Base-by-base conservation (phyloP, 2,329 filamentous ascomycete genomes). In the Aspergillus udagawae region DNA sequence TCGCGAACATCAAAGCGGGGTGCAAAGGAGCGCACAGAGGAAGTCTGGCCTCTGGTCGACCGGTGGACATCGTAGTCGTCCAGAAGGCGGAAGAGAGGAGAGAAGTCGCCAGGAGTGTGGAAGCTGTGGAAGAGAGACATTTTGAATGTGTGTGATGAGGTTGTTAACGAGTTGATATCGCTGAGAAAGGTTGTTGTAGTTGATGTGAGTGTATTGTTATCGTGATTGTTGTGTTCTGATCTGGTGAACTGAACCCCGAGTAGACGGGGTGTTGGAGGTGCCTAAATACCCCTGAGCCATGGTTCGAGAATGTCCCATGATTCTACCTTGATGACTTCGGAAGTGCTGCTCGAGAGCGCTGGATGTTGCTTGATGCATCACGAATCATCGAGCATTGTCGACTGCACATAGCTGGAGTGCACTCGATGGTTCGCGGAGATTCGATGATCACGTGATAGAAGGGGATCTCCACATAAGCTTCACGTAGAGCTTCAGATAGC, bases 1-100 rank as follows among this genome's bases (percentile, higher is more conserved):
- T 81, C 79, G 55, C 74, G 74, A 49, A 81, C 70, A 60, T 82
- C 79, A 59, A 81, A 81, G 51, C 71, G 70, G 28, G 79, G 79
- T 12, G 71, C 69, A 65, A 79, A 79, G 21, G 69, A 62, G 58
- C 59, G 73, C 54, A 61, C 61, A 32, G 52, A 42, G 47, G 56
- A 17, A 38, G 52, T 55, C 42, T 67, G 61, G 49, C 62, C 60
- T 50, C 61, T 55, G 59, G 49, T 56, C 49, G 68, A 59, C 58
- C 73, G 69, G 68, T 76, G 72, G 65, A 61, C 55, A 60, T 75
- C 69, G 58, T 74, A 75, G 67, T 78, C 75, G 61, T 79, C 76
- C 52, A 80, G 67, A n/a, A 80, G 74, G 48, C 74, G 75, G 69
- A 79, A 78, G 54, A 79, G 73, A 55, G 77, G 72, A 25, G 69